Conservation (phyloP, 495 filamentous ascomycete species). For the Trichocladium antarcticum region DNA sequence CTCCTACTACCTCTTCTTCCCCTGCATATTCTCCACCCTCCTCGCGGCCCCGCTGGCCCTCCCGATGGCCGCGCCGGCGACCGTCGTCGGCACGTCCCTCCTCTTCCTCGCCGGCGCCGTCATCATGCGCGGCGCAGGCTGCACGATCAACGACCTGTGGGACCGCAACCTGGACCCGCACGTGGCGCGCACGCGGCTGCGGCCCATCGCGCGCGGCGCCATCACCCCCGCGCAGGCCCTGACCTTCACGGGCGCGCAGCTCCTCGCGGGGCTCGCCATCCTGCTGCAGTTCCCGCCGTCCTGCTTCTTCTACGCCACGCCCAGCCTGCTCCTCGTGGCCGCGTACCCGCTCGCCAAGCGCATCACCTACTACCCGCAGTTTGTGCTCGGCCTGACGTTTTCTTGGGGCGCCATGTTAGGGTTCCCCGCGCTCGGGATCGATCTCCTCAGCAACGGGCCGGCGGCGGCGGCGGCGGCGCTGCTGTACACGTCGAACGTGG, state of each 20-base stretch:
- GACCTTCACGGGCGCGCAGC: constrained; percentile 70
- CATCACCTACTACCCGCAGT: constrained; percentile 88
- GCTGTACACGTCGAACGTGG: constrained; percentile 75
- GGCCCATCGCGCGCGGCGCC: constrained; percentile 81
- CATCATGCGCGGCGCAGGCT: constrained; percentile 96
- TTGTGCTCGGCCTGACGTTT: constrained; percentile 84
- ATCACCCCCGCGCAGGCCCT: constrained; percentile 63
- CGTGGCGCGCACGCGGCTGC: constrained; percentile 74
- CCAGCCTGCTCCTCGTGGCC: constrained; percentile 69
- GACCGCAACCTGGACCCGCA: constrained; percentile 86
- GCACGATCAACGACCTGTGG: constrained; percentile 96
- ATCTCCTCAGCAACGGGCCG: constrained; percentile 54
- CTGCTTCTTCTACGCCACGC: constrained; percentile 80
- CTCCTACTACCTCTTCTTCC: constrained; percentile 92
- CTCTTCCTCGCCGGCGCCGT: constrained; percentile 83
- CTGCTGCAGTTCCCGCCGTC: constrained; percentile 76
- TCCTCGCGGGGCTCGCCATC: constrained; percentile 68
- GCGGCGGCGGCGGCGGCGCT: constrained; percentile 57
- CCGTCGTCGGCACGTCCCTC: constrained; percentile 50
- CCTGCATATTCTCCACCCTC: constrained; percentile 83
- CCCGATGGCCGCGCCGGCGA: constrained; percentile 46
- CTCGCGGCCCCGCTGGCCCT: constrained; percentile 49
- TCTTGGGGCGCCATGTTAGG: constrained; percentile 97
- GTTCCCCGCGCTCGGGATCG: constrained; percentile 82
- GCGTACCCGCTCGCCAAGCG: constrained; percentile 88